phyloP scores from a whole-genome alignment of 148 eudicot genomes.

The Rhododendron henanense region DNA sequence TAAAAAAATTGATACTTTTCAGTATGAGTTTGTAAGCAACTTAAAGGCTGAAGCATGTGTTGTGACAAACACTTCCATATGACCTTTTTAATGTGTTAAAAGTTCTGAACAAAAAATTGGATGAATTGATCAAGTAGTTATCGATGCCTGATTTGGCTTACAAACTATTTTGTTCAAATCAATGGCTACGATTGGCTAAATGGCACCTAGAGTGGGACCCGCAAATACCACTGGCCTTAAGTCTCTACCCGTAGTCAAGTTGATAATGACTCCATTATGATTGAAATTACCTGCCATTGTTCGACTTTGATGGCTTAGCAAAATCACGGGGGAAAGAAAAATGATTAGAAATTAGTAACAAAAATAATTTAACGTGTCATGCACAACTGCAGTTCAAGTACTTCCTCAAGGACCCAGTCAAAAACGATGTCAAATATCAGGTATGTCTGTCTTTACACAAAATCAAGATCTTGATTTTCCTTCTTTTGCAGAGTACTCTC shows the following conservation, averaged over 20 bases:
- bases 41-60: neutral
- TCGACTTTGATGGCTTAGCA: neutral
- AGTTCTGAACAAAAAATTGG: neutral
- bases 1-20: neutral
- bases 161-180: too few relatives aligned
- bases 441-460: slow-evolving; percentile 23
- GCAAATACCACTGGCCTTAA: too few relatives aligned
- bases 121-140: neutral
- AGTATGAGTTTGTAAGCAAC: neutral
- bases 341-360: neutral
- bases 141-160: neutral
- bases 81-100: neutral
- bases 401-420: slow-evolving; percentile 88
- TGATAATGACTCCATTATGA: neutral
- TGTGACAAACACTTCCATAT: neutral
- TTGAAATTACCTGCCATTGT: neutral
- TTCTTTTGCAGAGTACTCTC: neutral
- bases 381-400: slow-evolving; percentile 58
- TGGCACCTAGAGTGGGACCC: too few relatives aligned
- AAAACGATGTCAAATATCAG: slow-evolving; percentile 96
- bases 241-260: neutral
- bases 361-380: neutral
- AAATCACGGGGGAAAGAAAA: neutral
- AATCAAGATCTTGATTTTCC: neutral
- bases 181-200: too few relatives aligned